These are phyloP conservation scores for Ophiostoma ips DNA, from an alignment of 2,329 filamentous ascomycete genomes.

Conservation along the genomic window DNA sequence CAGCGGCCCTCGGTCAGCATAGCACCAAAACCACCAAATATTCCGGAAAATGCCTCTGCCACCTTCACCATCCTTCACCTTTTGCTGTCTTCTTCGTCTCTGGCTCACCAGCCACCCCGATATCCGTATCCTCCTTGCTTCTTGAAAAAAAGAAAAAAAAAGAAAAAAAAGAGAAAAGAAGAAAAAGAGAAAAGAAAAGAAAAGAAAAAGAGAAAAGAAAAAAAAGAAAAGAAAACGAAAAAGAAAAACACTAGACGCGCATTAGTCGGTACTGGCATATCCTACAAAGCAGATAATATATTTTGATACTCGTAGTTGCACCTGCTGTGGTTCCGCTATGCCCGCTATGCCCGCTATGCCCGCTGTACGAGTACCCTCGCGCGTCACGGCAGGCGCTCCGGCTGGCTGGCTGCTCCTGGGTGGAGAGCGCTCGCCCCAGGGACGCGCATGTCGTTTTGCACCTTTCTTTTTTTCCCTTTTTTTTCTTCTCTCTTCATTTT, in stretches of 20 bases:
- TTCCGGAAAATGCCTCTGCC: too few species aligned
- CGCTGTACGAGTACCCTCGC: too few species aligned
- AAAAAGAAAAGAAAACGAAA: background rate
- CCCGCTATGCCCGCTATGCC: background rate
- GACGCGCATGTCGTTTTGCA: too few species aligned
- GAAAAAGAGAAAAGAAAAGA: too few species aligned
- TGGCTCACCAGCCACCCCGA: too few species aligned
- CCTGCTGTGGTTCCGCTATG: background rate
- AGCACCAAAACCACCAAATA: too few species aligned
- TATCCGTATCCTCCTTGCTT: background rate
- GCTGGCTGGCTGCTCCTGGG: background rate
- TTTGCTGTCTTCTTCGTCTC: too few species aligned
- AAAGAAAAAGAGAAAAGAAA: background rate
- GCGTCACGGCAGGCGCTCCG: background rate
- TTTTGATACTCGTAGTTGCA: background rate
- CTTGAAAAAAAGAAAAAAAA: too few species aligned
- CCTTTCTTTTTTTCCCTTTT: background rate
- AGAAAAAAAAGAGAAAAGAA: too few species aligned
- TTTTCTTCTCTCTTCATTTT: background rate
- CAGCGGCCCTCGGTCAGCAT: too few species aligned
- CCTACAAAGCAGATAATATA: too few species aligned
- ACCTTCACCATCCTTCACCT: too few species aligned
- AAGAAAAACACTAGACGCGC: background rate
- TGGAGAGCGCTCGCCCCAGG: background rate
- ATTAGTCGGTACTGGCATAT: background rate